Percentiles rank a stretch among this genome's conserved stretches.
Conservation (phyloP, 2,329 filamentous ascomycete genomes). For the Magnaporthiopsis poae region DNA sequence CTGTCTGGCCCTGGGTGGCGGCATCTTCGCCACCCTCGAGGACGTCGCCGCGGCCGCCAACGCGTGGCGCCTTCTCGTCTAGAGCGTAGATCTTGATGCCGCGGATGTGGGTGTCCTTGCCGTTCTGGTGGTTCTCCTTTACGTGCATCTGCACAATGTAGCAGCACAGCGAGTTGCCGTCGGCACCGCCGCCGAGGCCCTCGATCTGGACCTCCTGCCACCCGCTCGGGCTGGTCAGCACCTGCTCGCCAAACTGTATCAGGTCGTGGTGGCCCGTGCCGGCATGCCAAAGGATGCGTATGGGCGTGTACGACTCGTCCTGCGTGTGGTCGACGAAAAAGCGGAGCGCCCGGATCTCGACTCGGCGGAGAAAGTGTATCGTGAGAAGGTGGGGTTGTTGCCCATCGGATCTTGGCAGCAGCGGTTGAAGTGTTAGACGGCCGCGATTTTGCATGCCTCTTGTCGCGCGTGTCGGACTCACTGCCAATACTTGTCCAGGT, state of each 20-base stretch:
- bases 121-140: constrained; percentile 95
- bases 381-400: constrained; percentile 71
- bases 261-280: constrained; percentile 88
- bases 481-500: constrained; percentile 71
- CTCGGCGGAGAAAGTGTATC: constrained; percentile 76
- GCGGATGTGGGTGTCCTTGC: constrained; percentile 94
- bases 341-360: constrained; percentile 67
- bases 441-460: neutral
- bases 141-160: constrained; percentile 87
- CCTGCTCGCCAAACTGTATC: constrained; percentile 74
- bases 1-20: too few relatives aligned
- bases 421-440: neutral
- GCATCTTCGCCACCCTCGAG: neutral
- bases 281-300: constrained; percentile 77
- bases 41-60: constrained; percentile 19
- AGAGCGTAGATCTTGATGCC: constrained; percentile 76
- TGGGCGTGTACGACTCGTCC: constrained; percentile 95
- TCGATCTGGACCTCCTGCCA: constrained; percentile 75
- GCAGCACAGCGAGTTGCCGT: constrained; percentile 68
- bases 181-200: constrained; percentile 46
- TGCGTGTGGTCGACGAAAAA: constrained; percentile 83
- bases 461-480: constrained; percentile 27
- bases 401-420: constrained; percentile 56
- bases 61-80: constrained; percentile 36
- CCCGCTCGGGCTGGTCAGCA: constrained; percentile 67